Evolutionary conservation across 441 rosid genomes (phyloP).

Genomic region (Francoa sonchifolia): DNA sequence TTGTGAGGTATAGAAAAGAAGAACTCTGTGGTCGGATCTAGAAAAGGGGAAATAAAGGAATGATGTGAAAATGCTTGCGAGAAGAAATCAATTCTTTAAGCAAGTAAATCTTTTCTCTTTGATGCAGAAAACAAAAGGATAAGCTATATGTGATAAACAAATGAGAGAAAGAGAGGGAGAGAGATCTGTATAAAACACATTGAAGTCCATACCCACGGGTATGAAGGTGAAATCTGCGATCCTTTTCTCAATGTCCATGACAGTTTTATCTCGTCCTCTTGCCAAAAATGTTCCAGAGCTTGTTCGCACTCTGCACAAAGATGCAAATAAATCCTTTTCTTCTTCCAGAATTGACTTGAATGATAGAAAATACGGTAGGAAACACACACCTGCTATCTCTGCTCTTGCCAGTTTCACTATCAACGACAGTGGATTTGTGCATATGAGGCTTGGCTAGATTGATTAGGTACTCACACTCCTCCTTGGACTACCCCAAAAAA

Average conservation of each 20-base stretch:
- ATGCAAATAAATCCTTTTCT: conserved; percentile 1
- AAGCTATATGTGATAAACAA: too few relatives aligned
- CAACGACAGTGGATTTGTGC: conserved; percentile 78
- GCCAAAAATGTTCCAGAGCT: conserved; percentile 52
- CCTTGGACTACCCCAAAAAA: too few relatives aligned
- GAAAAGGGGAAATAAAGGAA: too few relatives aligned
- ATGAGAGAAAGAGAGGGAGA: too few relatives aligned
- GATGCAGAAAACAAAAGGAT: too few relatives aligned
- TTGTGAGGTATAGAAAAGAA: background rate
- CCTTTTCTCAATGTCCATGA: conserved; percentile 49
- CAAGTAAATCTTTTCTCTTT: too few relatives aligned
- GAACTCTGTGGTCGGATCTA: too few relatives aligned
- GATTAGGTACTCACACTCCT: conserved; percentile 72
- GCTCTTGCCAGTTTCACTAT: conserved; percentile 69
- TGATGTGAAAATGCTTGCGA: too few relatives aligned
- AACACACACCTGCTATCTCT: conserved; percentile 60
- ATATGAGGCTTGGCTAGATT: conserved; percentile 68
- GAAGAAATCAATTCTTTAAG: too few relatives aligned
- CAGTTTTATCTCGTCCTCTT: conserved; percentile 47
- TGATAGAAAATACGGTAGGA: background rate
- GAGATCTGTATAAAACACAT: too few relatives aligned
- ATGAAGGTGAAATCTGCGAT: conserved; percentile 59
- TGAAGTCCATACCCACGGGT: conserved; percentile 40
- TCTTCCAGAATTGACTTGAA: background rate
- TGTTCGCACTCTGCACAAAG: conserved; percentile 41